These are phyloP conservation scores for Rickenella mellea DNA, from an alignment of 768 basidiomycete species.

Conservation along the genomic window DNA sequence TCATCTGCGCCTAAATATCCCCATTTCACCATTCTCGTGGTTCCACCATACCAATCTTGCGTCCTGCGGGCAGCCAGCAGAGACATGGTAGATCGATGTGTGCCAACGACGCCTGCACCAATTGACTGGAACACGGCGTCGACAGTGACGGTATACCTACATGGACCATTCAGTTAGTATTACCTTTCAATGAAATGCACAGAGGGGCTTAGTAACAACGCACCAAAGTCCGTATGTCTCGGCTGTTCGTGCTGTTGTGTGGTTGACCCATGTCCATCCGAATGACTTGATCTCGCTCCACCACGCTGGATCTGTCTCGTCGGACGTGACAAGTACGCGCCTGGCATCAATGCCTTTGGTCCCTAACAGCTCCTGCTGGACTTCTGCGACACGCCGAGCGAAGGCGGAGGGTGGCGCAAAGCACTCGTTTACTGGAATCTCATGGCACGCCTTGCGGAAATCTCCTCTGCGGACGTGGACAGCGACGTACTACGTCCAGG, in stretches of 20 bases:
- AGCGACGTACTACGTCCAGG: conserved; percentile 40
- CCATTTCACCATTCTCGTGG: conserved; percentile 45
- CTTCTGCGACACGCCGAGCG: conserved; percentile 43
- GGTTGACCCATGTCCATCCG: conserved; percentile 47
- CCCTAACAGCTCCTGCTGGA: conserved; percentile 38
- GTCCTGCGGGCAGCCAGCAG: conserved; percentile 56
- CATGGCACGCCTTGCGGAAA: conserved; percentile 38
- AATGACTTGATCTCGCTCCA: conserved; percentile 39
- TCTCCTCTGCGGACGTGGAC: conserved; percentile 51
- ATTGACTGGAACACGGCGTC: conserved; percentile 65
- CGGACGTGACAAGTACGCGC: conserved; percentile 56
- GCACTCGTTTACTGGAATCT: conserved; percentile 32
- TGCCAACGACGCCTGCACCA: conserved; percentile 64
- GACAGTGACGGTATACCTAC: conserved; percentile 61
- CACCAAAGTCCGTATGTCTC: conserved; percentile 42
- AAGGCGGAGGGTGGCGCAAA: conserved; percentile 43
- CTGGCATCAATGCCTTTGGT: conserved; percentile 35
- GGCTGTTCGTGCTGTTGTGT: conserved; percentile 29
- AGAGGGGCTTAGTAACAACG: conserved; percentile 9
- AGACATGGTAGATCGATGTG: conserved; percentile 64
- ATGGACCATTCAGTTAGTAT: neutral
- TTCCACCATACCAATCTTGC: conserved; percentile 55
- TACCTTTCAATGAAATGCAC: neutral
- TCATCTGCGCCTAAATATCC: too few relatives aligned
- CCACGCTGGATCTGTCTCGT: conserved; percentile 47